Conservation (phyloP, 1,284 basidiomycete genomes). For the Ganoderma lingzhi region DNA sequence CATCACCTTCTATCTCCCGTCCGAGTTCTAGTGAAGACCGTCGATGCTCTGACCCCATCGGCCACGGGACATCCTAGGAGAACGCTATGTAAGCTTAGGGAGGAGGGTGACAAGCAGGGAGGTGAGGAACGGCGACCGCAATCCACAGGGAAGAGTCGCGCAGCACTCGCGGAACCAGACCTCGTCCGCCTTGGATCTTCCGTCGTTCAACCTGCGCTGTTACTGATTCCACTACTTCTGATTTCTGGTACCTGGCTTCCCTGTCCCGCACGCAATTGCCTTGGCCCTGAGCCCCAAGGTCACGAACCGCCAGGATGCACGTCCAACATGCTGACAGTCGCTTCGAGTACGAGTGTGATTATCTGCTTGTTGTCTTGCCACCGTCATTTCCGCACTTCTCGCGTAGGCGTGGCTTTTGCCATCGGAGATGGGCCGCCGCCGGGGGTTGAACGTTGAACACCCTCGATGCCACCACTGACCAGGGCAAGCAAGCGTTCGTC, state of each 20-base stretch:
- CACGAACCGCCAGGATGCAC: neutral
- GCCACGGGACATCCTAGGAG: neutral
- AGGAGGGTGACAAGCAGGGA: neutral
- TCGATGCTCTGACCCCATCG: neutral
- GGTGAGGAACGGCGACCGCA: neutral
- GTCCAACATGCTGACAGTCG: neutral
- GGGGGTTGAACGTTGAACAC: neutral
- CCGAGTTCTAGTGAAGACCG: neutral
- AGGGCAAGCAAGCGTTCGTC: neutral
- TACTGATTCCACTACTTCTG: neutral
- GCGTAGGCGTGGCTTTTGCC: neutral
- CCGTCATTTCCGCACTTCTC: neutral
- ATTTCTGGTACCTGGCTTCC: conserved; percentile 4
- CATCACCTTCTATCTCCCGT: neutral
- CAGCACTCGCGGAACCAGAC: neutral
- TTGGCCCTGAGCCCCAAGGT: neutral
- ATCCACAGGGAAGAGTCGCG: neutral
- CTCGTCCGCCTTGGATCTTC: neutral
- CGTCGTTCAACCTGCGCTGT: neutral
- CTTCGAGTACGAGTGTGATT: neutral
- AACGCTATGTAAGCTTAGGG: neutral
- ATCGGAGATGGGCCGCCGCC: neutral
- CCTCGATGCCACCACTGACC: neutral
- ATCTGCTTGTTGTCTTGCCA: neutral
- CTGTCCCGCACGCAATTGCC: neutral